Evolutionary conservation across 1,139 yeast species (phyloP).

Genomic region (Taphrina communis): DNA sequence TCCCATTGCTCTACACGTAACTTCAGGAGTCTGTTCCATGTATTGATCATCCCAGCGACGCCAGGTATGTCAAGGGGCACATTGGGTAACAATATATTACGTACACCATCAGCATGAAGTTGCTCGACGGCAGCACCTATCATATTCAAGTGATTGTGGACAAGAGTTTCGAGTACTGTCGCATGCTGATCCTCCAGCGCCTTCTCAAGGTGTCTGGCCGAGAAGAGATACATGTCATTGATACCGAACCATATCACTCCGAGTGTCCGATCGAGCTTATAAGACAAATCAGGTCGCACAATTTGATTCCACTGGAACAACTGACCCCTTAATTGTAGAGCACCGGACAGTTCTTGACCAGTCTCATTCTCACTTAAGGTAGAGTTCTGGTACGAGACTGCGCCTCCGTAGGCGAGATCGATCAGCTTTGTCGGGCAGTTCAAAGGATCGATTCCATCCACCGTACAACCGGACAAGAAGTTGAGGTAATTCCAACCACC

Average conservation of each 20-base stretch:
- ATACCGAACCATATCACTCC: slow-evolving; percentile 11
- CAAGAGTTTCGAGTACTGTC: background rate
- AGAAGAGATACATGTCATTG: background rate
- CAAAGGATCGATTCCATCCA: slow-evolving; percentile 8
- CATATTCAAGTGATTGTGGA: background rate
- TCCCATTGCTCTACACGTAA: background rate
- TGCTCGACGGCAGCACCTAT: background rate
- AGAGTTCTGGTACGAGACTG: background rate
- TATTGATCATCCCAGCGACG: background rate
- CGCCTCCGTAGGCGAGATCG: slow-evolving; percentile 14
- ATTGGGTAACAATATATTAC: slow-evolving; percentile 1
- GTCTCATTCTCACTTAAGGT: background rate
- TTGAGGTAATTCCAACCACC: slow-evolving; percentile 19
- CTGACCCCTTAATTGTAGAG: background rate
- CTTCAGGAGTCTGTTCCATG: slow-evolving; percentile 2
- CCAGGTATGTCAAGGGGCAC: slow-evolving; percentile 7
- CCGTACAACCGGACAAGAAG: slow-evolving; percentile 2
- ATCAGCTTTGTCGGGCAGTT: slow-evolving; percentile 4
- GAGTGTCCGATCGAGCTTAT: background rate
- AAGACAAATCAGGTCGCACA: background rate
- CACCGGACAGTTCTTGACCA: background rate
- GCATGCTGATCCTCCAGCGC: slow-evolving; percentile 6
- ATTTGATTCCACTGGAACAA: background rate
- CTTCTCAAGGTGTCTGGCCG: background rate
- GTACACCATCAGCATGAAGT: background rate